Conservation (phyloP, 345 rosid genomes). For the Citrus maxima region DNA sequence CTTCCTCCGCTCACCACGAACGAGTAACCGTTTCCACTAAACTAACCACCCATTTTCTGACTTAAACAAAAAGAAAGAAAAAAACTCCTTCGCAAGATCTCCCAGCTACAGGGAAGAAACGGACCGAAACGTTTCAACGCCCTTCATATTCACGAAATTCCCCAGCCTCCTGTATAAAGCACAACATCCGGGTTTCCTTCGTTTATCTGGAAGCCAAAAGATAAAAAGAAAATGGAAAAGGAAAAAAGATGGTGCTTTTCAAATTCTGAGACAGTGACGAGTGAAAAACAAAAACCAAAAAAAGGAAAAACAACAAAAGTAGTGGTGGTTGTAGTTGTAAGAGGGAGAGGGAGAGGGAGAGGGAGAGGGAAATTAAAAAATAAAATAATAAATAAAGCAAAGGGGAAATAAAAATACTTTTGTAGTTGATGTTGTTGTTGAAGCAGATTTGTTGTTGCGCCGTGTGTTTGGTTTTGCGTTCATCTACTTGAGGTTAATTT, state of each 20-base stretch:
- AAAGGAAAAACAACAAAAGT: background rate
- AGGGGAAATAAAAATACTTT: background rate
- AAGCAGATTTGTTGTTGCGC: too few species aligned
- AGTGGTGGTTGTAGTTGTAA: background rate
- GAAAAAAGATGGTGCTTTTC: background rate
- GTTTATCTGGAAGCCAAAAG: background rate
- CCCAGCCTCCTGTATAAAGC: background rate
- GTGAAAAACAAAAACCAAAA: background rate
- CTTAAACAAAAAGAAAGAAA: constrained; percentile 4
- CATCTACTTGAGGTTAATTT: too few species aligned
- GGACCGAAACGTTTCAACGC: constrained; percentile 17
- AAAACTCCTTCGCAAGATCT: constrained; percentile 13
- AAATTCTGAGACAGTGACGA: background rate
- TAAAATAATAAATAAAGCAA: background rate
- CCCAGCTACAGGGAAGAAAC: constrained; percentile 12
- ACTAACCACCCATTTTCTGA: constrained; percentile 17
- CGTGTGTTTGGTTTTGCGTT: too few species aligned
- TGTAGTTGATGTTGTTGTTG: background rate
- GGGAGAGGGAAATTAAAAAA: background rate
- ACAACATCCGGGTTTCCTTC: background rate
- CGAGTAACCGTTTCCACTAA: constrained; percentile 27
- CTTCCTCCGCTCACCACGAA: background rate
- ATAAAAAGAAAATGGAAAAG: too few species aligned
- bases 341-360: background rate
- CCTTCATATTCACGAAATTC: constrained; percentile 9